phyloP scores from a whole-genome alignment of 768 basidiomycete species.

The Neoboletus magnificus region DNA sequence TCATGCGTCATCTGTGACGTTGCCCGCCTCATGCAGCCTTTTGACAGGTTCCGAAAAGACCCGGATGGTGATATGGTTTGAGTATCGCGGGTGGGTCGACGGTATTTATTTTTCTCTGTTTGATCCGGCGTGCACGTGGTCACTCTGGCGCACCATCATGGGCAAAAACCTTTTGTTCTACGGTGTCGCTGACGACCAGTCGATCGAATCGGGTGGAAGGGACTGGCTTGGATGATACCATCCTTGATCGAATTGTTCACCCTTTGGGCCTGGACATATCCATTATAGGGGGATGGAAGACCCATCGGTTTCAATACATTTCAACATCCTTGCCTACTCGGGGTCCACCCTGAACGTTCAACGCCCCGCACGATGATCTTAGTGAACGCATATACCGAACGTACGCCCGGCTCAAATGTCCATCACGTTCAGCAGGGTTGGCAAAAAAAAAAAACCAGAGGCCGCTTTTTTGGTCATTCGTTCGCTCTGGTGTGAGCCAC shows the following conservation, averaged over 20 bases:
- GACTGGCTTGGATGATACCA: neutral
- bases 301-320: neutral
- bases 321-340: neutral
- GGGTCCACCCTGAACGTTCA: neutral
- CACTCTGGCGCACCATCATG: neutral
- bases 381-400: neutral
- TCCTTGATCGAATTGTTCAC: neutral
- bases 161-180: neutral
- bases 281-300: neutral
- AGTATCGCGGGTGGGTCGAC: neutral
- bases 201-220: neutral
- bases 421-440: neutral
- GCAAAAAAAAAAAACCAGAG: neutral
- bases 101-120: neutral
- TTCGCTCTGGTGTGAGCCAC: neutral
- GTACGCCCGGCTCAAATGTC: neutral
- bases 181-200: neutral
- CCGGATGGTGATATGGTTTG: neutral
- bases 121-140: neutral
- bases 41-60: neutral
- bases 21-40: neutral
- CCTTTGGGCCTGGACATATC: neutral
- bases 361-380: neutral
- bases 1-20: neutral
- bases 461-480: neutral